Evolutionary conservation across 495 filamentous ascomycete species (phyloP).

Genomic region (Bathelium albidoporum): DNA sequence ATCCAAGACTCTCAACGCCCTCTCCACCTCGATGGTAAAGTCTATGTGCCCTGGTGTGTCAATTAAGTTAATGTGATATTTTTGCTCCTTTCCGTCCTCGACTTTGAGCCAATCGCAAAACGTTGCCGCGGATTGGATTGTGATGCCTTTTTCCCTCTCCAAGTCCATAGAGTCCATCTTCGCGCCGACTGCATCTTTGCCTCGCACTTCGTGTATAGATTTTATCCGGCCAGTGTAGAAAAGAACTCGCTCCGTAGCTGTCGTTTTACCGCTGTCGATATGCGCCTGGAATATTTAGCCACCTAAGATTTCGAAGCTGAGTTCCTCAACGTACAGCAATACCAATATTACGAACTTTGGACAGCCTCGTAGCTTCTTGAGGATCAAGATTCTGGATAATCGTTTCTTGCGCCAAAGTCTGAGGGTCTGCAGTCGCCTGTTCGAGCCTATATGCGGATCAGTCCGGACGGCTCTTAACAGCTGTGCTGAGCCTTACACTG

Average conservation of each 20-base stretch:
- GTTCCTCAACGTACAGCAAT: conserved; percentile 77
- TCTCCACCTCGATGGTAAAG: conserved; percentile 98
- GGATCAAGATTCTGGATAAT: conserved; percentile 68
- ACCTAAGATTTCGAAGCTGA: neutral
- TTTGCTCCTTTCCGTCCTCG: conserved; percentile 56
- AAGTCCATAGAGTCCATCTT: conserved; percentile 99
- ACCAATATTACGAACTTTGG: conserved; percentile 86
- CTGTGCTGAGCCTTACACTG: conserved; percentile 33
- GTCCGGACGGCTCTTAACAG: neutral
- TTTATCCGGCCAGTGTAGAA: conserved; percentile 98
- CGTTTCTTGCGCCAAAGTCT: conserved; percentile 49
- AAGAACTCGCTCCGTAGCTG: conserved; percentile 90
- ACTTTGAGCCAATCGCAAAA: conserved; percentile 97
- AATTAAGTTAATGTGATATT: conserved; percentile 96
- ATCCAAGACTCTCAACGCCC: conserved; percentile 89
- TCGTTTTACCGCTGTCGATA: conserved; percentile 98
- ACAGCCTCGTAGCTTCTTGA: conserved; percentile 63
- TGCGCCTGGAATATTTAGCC: conserved; percentile 56
- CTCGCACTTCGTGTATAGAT: conserved; percentile 93
- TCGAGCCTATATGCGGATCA: conserved; percentile 37
- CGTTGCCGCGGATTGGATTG: conserved; percentile 94
- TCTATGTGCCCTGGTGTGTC: conserved; percentile 99
- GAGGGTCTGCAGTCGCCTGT: conserved; percentile 50
- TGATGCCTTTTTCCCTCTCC: conserved; percentile 96
- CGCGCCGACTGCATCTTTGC: conserved; percentile 88